phyloP scores from a whole-genome alignment of 2,329 filamentous ascomycete species.

The Apiospora hydei region DNA sequence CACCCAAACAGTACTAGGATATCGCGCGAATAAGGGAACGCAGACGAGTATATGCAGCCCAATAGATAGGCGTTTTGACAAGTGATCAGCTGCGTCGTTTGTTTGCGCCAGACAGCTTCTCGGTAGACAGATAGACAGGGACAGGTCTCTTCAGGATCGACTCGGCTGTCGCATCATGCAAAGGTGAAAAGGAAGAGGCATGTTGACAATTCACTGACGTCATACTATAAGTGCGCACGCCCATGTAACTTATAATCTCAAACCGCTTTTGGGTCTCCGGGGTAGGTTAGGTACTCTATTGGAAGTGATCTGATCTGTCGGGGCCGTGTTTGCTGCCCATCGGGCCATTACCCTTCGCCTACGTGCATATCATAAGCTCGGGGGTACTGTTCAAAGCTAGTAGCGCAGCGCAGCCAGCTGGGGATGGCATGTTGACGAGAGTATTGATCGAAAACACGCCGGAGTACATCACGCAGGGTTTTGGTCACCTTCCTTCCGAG shows the following conservation, averaged over 20 bases:
- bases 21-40: slow-evolving; percentile 12
- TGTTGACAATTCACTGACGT: not conserved
- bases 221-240: not conserved
- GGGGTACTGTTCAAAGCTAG: not conserved
- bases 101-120: not conserved
- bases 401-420: not conserved
- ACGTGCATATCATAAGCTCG: not conserved
- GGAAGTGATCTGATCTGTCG: slow-evolving; percentile 12
- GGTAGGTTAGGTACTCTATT: not conserved
- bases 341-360: not conserved
- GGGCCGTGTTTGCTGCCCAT: not conserved
- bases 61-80: slow-evolving; percentile 14
- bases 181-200: slow-evolving; percentile 3
- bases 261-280: not conserved
- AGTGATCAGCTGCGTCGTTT: slow-evolving; percentile 4
- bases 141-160: slow-evolving; percentile 2
- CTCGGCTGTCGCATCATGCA: slow-evolving; percentile 2
- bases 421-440: not conserved
- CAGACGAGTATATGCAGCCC: not conserved
- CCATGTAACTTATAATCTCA: not conserved
- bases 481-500: not conserved
- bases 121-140: slow-evolving; percentile 1
- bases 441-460: not conserved
- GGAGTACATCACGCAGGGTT: not conserved
- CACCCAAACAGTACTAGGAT: slow-evolving; percentile 18